Conservation (phyloP, 805 yeast genomes). For the Cyberlindnera euphorbiiphila region DNA sequence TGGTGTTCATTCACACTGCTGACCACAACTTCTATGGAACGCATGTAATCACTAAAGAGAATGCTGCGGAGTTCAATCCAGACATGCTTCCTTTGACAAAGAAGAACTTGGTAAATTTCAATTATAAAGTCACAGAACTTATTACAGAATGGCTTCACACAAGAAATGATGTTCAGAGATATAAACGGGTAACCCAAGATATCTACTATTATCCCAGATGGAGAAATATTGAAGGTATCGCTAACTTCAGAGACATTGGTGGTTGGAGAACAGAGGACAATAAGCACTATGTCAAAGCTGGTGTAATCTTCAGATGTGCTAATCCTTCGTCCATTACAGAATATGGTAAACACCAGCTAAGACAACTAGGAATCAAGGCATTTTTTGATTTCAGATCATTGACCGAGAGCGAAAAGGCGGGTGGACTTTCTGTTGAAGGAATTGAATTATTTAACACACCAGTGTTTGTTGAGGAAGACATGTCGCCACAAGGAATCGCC, state of each 20-base stretch:
- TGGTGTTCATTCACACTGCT: constrained; percentile 60
- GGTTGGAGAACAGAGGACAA: constrained; percentile 51
- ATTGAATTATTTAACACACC: constrained; percentile 49
- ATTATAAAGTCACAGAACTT: constrained; percentile 44
- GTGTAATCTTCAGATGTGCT: constrained; percentile 61
- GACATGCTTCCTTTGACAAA: constrained; percentile 41
- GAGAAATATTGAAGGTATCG: constrained; percentile 61
- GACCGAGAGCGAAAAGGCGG: constrained; percentile 48
- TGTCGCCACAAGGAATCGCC: constrained; percentile 65
- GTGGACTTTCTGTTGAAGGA: constrained; percentile 43
- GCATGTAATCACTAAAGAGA: constrained; percentile 33
- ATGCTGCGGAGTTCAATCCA: constrained; percentile 32
- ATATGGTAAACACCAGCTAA: constrained; percentile 40
- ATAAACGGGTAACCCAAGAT: constrained; percentile 34
- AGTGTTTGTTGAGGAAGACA: constrained; percentile 49
- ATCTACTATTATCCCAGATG: constrained; percentile 48
- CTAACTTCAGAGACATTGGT: constrained; percentile 77
- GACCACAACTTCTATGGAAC: constrained; percentile 78
- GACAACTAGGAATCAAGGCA: constrained; percentile 42
- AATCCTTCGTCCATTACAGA: constrained; percentile 48
- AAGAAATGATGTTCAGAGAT: constrained; percentile 51
- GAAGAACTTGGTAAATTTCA: constrained; percentile 52
- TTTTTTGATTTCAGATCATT: constrained; percentile 68
- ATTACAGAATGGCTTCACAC: constrained; percentile 48
- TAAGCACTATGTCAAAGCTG: constrained; percentile 44